Evolutionary conservation across 192 early-diverging fungal species (phyloP).

Genomic region (Funneliformis mosseae): DNA sequence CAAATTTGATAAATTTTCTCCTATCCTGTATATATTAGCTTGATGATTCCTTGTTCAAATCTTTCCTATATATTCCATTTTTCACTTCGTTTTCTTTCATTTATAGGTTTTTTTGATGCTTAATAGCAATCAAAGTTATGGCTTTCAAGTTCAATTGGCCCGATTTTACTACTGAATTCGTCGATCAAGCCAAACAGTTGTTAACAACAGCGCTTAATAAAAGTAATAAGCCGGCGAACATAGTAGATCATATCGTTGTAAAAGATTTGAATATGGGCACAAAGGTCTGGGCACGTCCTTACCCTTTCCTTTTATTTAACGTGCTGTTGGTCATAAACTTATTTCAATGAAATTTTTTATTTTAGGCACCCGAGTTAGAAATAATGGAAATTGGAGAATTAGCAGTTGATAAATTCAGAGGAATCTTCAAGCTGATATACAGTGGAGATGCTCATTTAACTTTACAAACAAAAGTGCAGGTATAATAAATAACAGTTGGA

Average conservation of each 20-base stretch:
- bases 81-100: no score
- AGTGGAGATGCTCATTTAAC: constrained; percentile 91
- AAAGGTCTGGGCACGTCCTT: constrained; percentile 43
- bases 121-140: constrained; percentile 51
- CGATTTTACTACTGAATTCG: constrained; percentile 83
- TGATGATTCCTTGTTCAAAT: no score
- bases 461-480: constrained; percentile 92
- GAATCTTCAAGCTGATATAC: constrained; percentile 94
- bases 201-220: constrained; percentile 93
- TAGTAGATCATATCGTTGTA: constrained; percentile 89
- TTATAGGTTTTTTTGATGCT: no score
- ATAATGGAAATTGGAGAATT: constrained; percentile 98
- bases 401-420: constrained; percentile 90
- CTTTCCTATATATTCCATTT: no score
- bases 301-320: neutral
- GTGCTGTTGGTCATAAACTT: neutral
- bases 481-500: constrained; percentile 33
- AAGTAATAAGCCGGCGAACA: constrained; percentile 88
- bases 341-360: neutral
- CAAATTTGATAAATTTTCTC: no score
- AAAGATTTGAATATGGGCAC: constrained; percentile 97
- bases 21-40: no score
- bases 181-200: constrained; percentile 81
- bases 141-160: constrained; percentile 98
- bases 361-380: constrained; percentile 91